Base-by-base conservation (phyloP, 768 basidiomycete species). In the Daedaleopsis nitida region DNA sequence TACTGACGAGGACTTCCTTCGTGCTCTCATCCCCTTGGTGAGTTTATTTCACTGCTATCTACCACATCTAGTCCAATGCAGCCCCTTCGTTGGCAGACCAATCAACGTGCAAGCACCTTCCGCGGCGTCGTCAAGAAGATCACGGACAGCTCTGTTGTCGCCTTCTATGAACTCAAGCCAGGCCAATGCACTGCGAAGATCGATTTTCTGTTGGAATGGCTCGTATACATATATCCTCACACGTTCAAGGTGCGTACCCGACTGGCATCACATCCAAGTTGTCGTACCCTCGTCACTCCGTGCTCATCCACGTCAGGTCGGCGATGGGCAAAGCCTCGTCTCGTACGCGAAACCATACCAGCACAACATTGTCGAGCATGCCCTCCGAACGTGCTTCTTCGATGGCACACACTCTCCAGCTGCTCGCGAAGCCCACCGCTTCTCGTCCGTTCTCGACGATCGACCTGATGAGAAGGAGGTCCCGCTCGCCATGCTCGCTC, bases 31-130 rank as follows among this genome's bases (percentile, higher is more conserved):
- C 27, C 27, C 27, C 27, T 7, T 32, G 27, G 27, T 32, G 27
- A 32, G 27, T 32, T 7, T 7, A 3, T 7, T 32, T 32, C 27
- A 32, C 27, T 32, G 27, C 27, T 7, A 3, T 32, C 27, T 32
- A 32, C 27, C 7, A 32, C 27, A 32, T 32, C 27, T 32, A 32
- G 27, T 32, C 27, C 27, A 32, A 32, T 32, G 27, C 27, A 32
- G 27, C 27, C 27, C 27, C 27, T 43, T n/a, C 42, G 10, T n/a
- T 43, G 2, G 1, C 24, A 62, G 60, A 51, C 56, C 2, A 57
- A 34, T 32, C 60, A 62, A 35, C 60, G 60, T n/a, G 45, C 57
- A 44, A 62, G 60, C 19, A 57, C 49, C 4, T 57, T 53, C 50
- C 42, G 60, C 10, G 55, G 60, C 6, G n/a, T 1, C 2, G 45